phyloP scores from a whole-genome alignment of 2,329 filamentous ascomycete species.

The Trichocomaceae sp. region DNA sequence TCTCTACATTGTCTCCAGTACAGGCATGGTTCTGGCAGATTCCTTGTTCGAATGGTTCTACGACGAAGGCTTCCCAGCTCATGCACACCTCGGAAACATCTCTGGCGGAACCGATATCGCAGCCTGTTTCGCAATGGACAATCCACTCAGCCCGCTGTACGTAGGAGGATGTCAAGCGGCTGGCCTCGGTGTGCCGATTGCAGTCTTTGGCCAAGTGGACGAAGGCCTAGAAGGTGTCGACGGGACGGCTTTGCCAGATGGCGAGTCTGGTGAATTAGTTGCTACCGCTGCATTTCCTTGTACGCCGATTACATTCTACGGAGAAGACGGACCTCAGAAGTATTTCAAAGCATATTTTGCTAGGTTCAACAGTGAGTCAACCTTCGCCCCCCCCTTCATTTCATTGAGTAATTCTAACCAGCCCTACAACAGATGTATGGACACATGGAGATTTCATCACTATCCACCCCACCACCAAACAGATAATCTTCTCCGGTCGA shows the following conservation, averaged over 20 bases:
- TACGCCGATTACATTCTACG: conserved; percentile 62
- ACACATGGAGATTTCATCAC: conserved; percentile 76
- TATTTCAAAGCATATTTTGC: conserved; percentile 53
- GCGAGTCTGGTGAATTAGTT: conserved; percentile 69
- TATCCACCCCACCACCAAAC: conserved; percentile 60
- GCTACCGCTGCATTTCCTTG: conserved; percentile 67
- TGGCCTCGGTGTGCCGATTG: conserved; percentile 48
- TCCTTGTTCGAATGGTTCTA: conserved; percentile 76
- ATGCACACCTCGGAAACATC: conserved; percentile 65
- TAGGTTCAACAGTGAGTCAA: conserved; percentile 44
- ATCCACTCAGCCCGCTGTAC: conserved; percentile 62
- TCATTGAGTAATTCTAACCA: not conserved
- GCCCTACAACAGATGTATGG: conserved; percentile 54
- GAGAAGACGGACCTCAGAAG: conserved; percentile 46
- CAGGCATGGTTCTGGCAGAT: conserved; percentile 75
- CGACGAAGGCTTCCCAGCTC: conserved; percentile 61
- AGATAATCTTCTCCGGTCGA: conserved; percentile 32
- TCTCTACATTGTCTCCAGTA: conserved; percentile 59
- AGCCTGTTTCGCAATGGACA: conserved; percentile 43
- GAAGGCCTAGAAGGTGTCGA: conserved; percentile 42
- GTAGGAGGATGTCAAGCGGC: conserved; percentile 52
- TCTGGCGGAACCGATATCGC: conserved; percentile 71
- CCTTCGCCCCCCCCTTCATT: not conserved
- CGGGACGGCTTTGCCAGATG: conserved; percentile 51
- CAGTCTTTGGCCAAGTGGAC: conserved; percentile 53